Evolutionary conservation across 805 yeast genomes (phyloP).

Genomic region (Metschnikowia noctiluminum): DNA sequence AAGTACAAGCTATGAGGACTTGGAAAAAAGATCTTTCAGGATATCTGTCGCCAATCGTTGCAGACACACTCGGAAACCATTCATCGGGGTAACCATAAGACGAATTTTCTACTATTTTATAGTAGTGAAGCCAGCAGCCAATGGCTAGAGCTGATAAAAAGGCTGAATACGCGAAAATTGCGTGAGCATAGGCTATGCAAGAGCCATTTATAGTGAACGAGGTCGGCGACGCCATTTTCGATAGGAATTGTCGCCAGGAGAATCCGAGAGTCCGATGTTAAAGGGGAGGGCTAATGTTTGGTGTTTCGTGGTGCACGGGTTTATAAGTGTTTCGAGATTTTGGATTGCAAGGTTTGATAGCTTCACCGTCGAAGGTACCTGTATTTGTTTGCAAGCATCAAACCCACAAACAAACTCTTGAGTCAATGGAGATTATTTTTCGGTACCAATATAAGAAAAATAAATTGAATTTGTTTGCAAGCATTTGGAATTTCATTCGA

Average conservation of each 20-base stretch:
- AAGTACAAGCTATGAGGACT: slow-evolving; percentile 82
- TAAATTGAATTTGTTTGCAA: no score
- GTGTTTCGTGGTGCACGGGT: slow-evolving; percentile 2
- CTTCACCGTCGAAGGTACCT: no score
- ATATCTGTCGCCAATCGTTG: slow-evolving; percentile 94
- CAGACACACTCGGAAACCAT: slow-evolving; percentile 98
- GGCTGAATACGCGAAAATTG: slow-evolving; percentile 68
- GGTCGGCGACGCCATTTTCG: slow-evolving; percentile 7
- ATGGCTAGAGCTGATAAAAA: slow-evolving; percentile 70
- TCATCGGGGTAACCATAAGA: slow-evolving; percentile 92
- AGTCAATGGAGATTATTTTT: no score
- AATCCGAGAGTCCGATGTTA: no score
- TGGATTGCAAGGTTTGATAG: no score
- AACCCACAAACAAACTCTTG: no score
- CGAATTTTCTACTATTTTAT: slow-evolving; percentile 85
- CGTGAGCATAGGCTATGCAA: slow-evolving; percentile 67
- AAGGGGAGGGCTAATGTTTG: no score
- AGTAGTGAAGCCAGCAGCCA: slow-evolving; percentile 76
- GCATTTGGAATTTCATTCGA: no score
- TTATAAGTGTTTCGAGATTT: neutral
- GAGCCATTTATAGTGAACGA: slow-evolving; percentile 52
- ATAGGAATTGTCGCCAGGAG: neutral
- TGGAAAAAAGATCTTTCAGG: slow-evolving; percentile 95
- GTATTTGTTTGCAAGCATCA: no score
- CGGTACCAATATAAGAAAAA: no score